A percentile compares a stretch with the other conserved stretches of the same genome.
phyloP scores from a whole-genome alignment of 257 asterid genomes.

The Misopates orontium region DNA sequence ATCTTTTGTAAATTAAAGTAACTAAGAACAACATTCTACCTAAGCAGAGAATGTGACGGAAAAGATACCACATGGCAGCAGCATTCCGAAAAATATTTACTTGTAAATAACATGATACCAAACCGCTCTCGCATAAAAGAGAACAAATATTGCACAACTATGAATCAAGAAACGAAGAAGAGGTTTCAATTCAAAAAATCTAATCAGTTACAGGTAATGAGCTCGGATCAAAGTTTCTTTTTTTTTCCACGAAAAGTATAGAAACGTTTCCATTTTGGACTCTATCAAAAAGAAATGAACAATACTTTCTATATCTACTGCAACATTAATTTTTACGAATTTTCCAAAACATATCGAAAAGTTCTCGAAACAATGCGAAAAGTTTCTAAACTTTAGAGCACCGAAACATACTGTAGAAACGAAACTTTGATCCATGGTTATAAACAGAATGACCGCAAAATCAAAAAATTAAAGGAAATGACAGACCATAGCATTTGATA shows the following conservation, averaged over 20 bases:
- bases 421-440: too few relatives aligned
- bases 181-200: neutral
- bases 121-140: neutral
- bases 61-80: neutral
- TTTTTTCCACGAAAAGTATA: too few relatives aligned
- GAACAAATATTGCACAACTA: neutral
- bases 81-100: neutral
- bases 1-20: conserved; percentile 8
- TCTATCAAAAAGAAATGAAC: too few relatives aligned
- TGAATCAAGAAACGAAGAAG: neutral
- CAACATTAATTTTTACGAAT: too few relatives aligned
- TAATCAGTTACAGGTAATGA: neutral
- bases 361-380: too few relatives aligned
- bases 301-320: too few relatives aligned
- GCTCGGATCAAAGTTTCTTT: too few relatives aligned
- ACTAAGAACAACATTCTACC: conserved; percentile 6
- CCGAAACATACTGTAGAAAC: too few relatives aligned
- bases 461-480: neutral
- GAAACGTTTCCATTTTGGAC: too few relatives aligned
- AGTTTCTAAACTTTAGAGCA: too few relatives aligned
- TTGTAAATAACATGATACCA: neutral
- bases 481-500: too few relatives aligned
- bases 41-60: neutral
- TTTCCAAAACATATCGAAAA: too few relatives aligned
- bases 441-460: neutral